A percentile compares a stretch with the other conserved stretches of the same genome.
Evolutionary conservation across 2,329 filamentous ascomycete genomes (phyloP).

Genomic region (Xylaria sp.): DNA sequence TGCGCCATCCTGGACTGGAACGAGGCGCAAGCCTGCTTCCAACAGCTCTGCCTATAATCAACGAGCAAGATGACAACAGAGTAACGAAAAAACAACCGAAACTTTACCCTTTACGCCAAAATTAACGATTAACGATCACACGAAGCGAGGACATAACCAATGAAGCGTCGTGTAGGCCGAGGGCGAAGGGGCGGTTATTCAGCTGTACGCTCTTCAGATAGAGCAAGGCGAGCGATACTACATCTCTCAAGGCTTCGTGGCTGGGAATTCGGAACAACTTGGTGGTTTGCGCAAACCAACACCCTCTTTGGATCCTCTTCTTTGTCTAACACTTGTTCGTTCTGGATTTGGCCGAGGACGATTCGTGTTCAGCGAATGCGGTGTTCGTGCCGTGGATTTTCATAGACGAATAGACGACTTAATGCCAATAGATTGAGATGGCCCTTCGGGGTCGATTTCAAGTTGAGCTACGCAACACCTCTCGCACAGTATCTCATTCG

Average conservation of each 20-base stretch:
- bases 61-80: not conserved
- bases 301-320: not conserved
- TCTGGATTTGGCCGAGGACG: conserved; percentile 3
- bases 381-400: not conserved
- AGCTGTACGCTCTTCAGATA: not conserved
- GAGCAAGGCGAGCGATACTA: not conserved
- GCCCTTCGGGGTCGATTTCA: not conserved
- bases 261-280: conserved; percentile 12
- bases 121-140: not conserved
- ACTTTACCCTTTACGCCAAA: not conserved
- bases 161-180: conserved; percentile 10
- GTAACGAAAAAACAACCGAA: conserved; percentile 3
- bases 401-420: conserved; percentile 21
- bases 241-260: conserved; percentile 1
- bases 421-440: conserved; percentile 18
- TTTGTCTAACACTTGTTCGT: not conserved
- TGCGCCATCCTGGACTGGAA: conserved; percentile 45
- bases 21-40: conserved; percentile 44
- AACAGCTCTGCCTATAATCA: conserved; percentile 42
- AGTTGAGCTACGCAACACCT: not conserved
- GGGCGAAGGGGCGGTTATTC: not conserved
- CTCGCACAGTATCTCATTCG: conserved; percentile 8
- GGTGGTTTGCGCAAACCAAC: conserved; percentile 1
- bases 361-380: conserved; percentile 2
- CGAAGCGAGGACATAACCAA: conserved; percentile 5